phyloP scores from a whole-genome alignment of 768 basidiomycete genomes.

The Brasilioporus rufonigricans region DNA sequence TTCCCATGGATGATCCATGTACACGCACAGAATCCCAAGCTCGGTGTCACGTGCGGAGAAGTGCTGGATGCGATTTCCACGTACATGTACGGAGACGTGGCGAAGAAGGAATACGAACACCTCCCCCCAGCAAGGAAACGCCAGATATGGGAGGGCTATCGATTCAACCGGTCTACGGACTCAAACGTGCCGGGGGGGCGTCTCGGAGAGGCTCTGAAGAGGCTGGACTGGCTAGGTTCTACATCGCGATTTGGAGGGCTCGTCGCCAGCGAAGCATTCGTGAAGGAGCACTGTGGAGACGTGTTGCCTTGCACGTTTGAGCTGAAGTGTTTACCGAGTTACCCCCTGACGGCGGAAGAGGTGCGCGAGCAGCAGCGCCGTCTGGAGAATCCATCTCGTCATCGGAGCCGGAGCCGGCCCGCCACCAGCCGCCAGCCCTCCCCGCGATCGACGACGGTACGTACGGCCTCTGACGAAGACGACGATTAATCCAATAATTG shows the following conservation, averaged over 20 bases:
- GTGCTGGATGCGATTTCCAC: constrained; percentile 54
- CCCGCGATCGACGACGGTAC: constrained; percentile 14
- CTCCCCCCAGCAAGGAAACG: constrained; percentile 38
- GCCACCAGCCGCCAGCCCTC: constrained; percentile 18
- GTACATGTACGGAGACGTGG: constrained; percentile 49
- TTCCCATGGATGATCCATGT: constrained; percentile 59
- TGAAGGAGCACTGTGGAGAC: constrained; percentile 45
- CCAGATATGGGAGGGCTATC: constrained; percentile 51
- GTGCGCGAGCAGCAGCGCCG: constrained; percentile 45
- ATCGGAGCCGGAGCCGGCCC: constrained; percentile 23
- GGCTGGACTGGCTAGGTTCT: constrained; percentile 63
- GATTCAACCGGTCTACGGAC: constrained; percentile 62
- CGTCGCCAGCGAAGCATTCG: constrained; percentile 39
- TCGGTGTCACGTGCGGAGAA: constrained; percentile 68
- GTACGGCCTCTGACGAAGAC: constrained; percentile 7
- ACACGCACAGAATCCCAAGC: constrained; percentile 39
- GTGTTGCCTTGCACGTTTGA: constrained; percentile 59
- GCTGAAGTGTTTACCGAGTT: constrained; percentile 47
- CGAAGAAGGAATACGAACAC: constrained; percentile 50
- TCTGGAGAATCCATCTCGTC: constrained; percentile 18
- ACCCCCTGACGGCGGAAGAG: constrained; percentile 51
- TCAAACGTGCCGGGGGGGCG: constrained; percentile 67
- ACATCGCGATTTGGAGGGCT: constrained; percentile 67
- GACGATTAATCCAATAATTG: constrained; percentile 11
- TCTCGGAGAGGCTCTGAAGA: constrained; percentile 59